Conservation (phyloP, 2,329 filamentous ascomycete genomes). For the Trichoderma sp. region DNA sequence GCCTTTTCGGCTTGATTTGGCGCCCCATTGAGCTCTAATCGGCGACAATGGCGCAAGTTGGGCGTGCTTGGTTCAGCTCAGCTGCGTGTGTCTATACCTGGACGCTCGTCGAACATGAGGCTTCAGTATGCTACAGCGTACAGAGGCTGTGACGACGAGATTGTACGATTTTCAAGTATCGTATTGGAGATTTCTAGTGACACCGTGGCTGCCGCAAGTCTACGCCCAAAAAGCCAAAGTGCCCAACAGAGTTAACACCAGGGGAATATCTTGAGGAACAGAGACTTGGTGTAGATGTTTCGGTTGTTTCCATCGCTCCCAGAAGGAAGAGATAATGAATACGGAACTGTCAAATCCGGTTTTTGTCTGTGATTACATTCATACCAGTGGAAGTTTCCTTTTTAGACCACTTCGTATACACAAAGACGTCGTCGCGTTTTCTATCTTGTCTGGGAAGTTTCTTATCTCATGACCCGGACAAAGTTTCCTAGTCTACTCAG, state of each 20-base stretch:
- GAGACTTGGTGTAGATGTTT: background rate
- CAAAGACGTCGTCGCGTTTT: background rate
- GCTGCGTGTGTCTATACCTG: background rate
- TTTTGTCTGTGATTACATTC: background rate
- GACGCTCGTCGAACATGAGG: background rate
- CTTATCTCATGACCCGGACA: background rate
- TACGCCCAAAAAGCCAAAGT: background rate
- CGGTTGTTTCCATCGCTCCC: background rate
- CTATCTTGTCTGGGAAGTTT: background rate
- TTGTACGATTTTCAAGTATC: background rate
- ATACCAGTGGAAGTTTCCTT: background rate
- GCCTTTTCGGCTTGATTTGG: background rate
- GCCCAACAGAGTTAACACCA: background rate
- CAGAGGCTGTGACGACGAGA: background rate
- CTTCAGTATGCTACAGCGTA: background rate
- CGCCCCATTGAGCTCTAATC: background rate
- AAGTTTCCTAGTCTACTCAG: background rate
- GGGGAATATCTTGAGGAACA: background rate
- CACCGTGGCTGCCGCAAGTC: slow-evolving; percentile 2
- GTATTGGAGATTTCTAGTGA: slow-evolving; percentile 7
- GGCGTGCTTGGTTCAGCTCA: background rate
- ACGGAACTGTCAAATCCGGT: background rate
- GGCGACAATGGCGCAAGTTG: background rate
- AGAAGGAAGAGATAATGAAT: background rate
- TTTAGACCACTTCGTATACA: background rate